phyloP scores from a whole-genome alignment of 2,329 filamentous ascomycete species.

The Diaporthe amygdali region DNA sequence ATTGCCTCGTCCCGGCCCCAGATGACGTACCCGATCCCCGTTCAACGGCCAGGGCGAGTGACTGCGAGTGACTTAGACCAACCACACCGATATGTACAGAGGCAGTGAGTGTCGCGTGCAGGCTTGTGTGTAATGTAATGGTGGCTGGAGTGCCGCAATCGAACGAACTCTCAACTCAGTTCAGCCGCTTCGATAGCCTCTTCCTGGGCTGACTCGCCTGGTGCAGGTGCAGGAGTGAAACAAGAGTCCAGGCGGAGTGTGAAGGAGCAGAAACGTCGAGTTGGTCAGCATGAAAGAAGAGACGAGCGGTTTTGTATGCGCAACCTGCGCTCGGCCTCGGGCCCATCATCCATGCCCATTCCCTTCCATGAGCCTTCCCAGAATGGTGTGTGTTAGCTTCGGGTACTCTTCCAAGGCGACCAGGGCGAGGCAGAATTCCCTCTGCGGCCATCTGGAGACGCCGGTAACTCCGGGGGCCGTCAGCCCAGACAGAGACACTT shows the following conservation, averaged over 20 bases:
- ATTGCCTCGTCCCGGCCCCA: not conserved
- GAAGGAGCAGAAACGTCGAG: not conserved
- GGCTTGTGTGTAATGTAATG: not conserved
- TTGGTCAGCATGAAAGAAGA: conserved; percentile 3
- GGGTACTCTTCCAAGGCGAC: not conserved
- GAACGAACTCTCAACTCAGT: not conserved
- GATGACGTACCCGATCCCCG: not conserved
- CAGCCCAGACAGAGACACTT: not conserved
- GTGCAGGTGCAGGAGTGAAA: not conserved
- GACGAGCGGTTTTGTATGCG: not conserved
- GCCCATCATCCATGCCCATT: not conserved
- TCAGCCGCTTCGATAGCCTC: not conserved
- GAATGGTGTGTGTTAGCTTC: conserved; percentile 1
- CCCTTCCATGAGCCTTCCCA: not conserved
- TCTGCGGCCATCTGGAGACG: no score
- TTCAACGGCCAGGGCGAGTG: not conserved
- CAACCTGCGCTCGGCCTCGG: conserved; percentile 9
- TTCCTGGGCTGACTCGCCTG: not conserved
- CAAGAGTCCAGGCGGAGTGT: not conserved
- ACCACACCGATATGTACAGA: no score
- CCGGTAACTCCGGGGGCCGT: conserved; percentile 1
- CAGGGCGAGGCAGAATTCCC: not conserved
- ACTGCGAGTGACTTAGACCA: not conserved
- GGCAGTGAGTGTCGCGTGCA: conserved; percentile 1
- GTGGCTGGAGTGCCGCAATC: not conserved